These are phyloP conservation scores for Hirsutella thompsonii DNA, from an alignment of 2,329 filamentous ascomycete genomes.

Conservation along the genomic window DNA sequence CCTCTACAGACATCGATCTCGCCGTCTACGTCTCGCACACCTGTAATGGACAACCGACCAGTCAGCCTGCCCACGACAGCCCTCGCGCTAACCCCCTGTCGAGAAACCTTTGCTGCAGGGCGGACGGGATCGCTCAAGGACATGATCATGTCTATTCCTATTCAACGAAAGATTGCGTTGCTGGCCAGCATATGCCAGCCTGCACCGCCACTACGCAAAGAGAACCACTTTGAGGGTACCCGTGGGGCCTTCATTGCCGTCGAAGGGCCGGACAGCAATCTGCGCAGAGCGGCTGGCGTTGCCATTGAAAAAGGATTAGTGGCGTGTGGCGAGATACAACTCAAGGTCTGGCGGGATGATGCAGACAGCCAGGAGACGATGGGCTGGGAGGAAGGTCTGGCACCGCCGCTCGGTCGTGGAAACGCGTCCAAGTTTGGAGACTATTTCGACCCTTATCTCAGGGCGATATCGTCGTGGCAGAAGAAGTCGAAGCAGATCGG, in stretches of 20 bases:
- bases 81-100: conserved; percentile 8
- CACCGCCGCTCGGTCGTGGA: conserved; percentile 1
- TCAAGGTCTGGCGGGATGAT: conserved; percentile 32
- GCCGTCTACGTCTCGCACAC: conserved; percentile 15
- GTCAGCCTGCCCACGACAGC: conserved; percentile 14
- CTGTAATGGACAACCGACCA: conserved; percentile 13
- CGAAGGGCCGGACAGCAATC: conserved; percentile 53
- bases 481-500: conserved; percentile 59
- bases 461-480: conserved; percentile 57
- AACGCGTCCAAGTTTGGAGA: conserved; percentile 15
- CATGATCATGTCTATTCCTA: conserved; percentile 63
- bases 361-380: conserved; percentile 6
- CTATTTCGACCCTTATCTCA: conserved; percentile 47
- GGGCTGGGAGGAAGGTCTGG: conserved; percentile 7
- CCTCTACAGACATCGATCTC: conserved; percentile 34
- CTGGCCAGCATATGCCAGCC: conserved; percentile 66
- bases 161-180: conserved; percentile 63
- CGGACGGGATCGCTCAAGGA: conserved; percentile 19
- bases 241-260: conserved; percentile 75
- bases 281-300: conserved; percentile 43
- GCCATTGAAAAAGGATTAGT: conserved; percentile 52
- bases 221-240: conserved; percentile 21
- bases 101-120: neutral
- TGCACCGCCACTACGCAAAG: conserved; percentile 27
- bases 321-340: conserved; percentile 23